phyloP scores from a whole-genome alignment of 805 yeast genomes.

The Debaryomyces maramus region DNA sequence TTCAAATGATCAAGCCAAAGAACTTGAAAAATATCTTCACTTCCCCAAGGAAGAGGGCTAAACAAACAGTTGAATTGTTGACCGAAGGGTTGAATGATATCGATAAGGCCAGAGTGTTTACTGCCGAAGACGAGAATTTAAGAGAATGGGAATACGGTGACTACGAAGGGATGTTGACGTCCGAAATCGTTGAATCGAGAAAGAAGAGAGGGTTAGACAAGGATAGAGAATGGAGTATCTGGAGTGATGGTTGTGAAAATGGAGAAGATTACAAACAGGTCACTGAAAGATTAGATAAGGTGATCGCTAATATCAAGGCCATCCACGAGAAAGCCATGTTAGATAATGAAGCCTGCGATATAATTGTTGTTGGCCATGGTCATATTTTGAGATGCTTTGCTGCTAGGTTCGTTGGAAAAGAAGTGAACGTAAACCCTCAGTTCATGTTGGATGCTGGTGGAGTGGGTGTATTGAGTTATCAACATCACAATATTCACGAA shows the following conservation, averaged over 20 bases:
- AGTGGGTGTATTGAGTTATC: slow-evolving; percentile 87
- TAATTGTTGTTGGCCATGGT: slow-evolving; percentile 88
- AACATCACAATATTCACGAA: slow-evolving; percentile 79
- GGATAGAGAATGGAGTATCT: slow-evolving; percentile 67
- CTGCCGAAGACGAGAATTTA: slow-evolving; percentile 56
- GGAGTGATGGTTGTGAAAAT: slow-evolving; percentile 91
- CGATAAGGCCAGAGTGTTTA: slow-evolving; percentile 41
- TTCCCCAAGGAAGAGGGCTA: slow-evolving; percentile 83
- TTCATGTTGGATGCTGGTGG: slow-evolving; percentile 94
- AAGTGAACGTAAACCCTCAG: slow-evolving; percentile 67
- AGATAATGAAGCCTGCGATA: slow-evolving; percentile 59
- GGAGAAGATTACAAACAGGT: slow-evolving; percentile 76
- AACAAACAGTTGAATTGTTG: slow-evolving; percentile 67
- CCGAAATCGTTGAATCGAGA: slow-evolving; percentile 64
- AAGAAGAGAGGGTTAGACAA: slow-evolving; percentile 52
- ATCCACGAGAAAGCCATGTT: slow-evolving; percentile 58
- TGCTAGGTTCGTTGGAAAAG: slow-evolving; percentile 76
- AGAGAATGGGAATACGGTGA: slow-evolving; percentile 98
- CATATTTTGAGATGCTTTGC: slow-evolving; percentile 89
- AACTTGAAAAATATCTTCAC: slow-evolving; percentile 64
- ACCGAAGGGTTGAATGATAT: slow-evolving; percentile 49
- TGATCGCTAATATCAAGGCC: slow-evolving; percentile 62
- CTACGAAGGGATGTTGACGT: slow-evolving; percentile 80
- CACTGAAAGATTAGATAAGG: slow-evolving; percentile 66
- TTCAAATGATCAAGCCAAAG: slow-evolving; percentile 59